Evolutionary conservation across 2,329 filamentous ascomycete genomes (phyloP).

Genomic region (Cladosporium phlei): DNA sequence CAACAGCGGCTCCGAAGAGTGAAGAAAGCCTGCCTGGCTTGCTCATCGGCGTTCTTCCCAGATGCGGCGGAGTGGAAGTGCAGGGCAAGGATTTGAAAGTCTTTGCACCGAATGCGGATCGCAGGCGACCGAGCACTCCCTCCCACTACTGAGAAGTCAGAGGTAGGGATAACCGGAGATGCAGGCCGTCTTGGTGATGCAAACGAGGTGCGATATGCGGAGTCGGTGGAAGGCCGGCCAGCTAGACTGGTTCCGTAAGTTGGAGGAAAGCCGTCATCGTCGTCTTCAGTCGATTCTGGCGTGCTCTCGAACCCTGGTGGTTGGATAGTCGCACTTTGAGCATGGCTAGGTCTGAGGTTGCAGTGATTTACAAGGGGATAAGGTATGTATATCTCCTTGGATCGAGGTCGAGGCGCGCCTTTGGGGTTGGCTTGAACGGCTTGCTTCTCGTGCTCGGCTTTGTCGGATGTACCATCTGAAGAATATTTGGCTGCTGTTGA

Average conservation of each 20-base stretch:
- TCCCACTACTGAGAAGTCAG: conserved; percentile 1
- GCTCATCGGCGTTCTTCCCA: conserved; percentile 24
- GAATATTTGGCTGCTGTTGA: not conserved
- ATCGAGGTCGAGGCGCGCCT: conserved; percentile 30
- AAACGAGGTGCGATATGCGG: conserved; percentile 19
- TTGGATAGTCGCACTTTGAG: conserved; percentile 13
- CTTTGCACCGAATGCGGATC: conserved; percentile 81
- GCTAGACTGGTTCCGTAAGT: conserved; percentile 26
- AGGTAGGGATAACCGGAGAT: conserved; percentile 51
- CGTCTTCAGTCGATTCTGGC: conserved; percentile 14
- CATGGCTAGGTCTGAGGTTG: conserved; percentile 59
- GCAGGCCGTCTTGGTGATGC: conserved; percentile 22
- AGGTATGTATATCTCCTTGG: conserved; percentile 82
- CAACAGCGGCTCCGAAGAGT: conserved; percentile 76
- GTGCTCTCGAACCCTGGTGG: not conserved
- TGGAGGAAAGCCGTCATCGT: conserved; percentile 26
- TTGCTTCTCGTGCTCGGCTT: conserved; percentile 12
- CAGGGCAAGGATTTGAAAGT: conserved; percentile 91
- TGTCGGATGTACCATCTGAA: conserved; percentile 13
- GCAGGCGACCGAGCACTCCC: conserved; percentile 60
- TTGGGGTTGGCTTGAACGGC: conserved; percentile 14
- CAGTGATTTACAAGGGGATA: conserved; percentile 88
- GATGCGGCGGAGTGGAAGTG: conserved; percentile 66
- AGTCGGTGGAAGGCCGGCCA: conserved; percentile 28
- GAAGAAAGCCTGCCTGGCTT: conserved; percentile 78